These are phyloP conservation scores for Anthracocystis walkeri DNA, from an alignment of 1,284 basidiomycete species.

Conservation along the genomic window DNA sequence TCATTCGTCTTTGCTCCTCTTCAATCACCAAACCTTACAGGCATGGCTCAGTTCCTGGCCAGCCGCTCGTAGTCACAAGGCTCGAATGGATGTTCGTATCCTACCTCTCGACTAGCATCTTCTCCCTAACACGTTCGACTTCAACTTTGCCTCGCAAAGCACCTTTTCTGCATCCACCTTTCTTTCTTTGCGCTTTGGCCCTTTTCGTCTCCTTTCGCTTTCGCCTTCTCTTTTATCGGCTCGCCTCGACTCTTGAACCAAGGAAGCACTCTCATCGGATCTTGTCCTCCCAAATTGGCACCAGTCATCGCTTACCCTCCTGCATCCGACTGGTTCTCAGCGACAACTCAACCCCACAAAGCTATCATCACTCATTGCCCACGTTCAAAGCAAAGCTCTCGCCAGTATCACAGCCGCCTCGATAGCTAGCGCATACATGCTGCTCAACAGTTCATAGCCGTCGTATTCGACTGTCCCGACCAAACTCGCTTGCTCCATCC, in stretches of 20 bases:
- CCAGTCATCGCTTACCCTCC: background rate
- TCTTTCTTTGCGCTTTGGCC: conserved; percentile 8
- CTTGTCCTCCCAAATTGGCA: background rate
- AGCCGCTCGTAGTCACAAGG: conserved; percentile 1
- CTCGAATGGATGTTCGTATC: background rate
- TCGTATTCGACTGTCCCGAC: background rate
- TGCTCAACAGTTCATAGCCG: background rate
- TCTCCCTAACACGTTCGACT: background rate
- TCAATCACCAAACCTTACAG: background rate
- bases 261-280: conserved; percentile 5
- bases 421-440: conserved; percentile 21
- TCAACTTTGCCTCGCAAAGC: conserved; percentile 2
- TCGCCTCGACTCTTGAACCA: background rate
- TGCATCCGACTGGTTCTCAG: background rate
- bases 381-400: background rate
- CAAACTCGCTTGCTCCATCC: background rate
- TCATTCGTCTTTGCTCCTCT: background rate
- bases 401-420: background rate
- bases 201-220: background rate
- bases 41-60: conserved; percentile 2
- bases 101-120: background rate
- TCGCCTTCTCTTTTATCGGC: conserved; percentile 4
- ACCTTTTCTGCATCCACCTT: conserved; percentile 21
- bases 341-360: background rate
- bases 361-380: background rate